Conservation (phyloP, 768 basidiomycete species). For the Kwoniella europaea region DNA sequence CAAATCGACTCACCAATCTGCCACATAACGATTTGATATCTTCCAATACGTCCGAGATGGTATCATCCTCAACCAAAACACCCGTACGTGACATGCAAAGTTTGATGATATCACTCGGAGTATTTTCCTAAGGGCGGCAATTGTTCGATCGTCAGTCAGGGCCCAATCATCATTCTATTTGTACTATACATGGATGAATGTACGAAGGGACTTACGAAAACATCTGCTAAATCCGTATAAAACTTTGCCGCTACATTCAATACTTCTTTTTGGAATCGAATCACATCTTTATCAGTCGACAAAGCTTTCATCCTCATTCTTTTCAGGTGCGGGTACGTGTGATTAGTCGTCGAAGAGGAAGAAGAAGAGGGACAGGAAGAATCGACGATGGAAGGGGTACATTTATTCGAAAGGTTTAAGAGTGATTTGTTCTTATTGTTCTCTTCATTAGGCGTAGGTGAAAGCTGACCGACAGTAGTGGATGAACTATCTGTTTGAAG, state of each 20-base stretch:
- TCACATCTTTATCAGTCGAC: not conserved
- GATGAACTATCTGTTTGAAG: not conserved
- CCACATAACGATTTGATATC: constrained; percentile 18
- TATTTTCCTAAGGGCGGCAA: not conserved
- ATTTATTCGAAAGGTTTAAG: not conserved
- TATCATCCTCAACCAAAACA: constrained; percentile 4
- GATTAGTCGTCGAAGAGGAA: not conserved
- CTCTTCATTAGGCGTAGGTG: not conserved
- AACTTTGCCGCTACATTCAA: constrained; percentile 16
- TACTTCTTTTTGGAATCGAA: constrained; percentile 19
- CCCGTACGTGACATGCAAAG: constrained; percentile 9
- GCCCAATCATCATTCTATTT: not conserved
- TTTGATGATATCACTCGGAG: constrained; percentile 8
- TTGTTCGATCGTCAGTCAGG: not conserved
- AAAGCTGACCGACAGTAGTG: not conserved
- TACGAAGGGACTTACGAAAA: constrained; percentile 18
- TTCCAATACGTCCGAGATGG: constrained; percentile 4
- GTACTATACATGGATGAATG: too few relatives aligned
- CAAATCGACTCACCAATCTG: constrained; percentile 4
- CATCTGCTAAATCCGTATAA: constrained; percentile 11
- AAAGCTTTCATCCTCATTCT: constrained; percentile 11
- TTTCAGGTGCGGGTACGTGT: not conserved
- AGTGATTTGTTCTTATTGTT: constrained; percentile 14
- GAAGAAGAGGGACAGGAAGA: not conserved
- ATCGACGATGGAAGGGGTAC: not conserved